Conservation (phyloP, 1,284 basidiomycete genomes). For the Afroboletus lepidellus region DNA sequence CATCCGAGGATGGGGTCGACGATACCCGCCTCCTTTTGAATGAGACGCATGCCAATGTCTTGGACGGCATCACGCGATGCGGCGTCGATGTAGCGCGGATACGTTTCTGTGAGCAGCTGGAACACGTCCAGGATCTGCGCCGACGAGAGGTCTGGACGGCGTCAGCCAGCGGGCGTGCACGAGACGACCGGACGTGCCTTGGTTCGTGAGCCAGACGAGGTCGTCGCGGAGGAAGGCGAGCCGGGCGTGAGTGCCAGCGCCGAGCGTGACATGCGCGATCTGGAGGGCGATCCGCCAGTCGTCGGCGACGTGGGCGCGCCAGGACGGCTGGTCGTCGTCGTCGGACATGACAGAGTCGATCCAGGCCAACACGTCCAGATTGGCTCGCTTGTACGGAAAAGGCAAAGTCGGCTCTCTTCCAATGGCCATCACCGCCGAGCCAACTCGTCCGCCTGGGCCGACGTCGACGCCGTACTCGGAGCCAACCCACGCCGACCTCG, state of each 20-base stretch:
- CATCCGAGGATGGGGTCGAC: slow-evolving; percentile 71
- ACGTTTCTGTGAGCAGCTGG: slow-evolving; percentile 68
- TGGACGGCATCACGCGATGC: slow-evolving; percentile 72
- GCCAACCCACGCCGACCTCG: slow-evolving; percentile 20
- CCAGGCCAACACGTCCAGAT: too few species aligned
- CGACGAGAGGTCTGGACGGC: slow-evolving; percentile 55
- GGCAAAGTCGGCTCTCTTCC: too few species aligned
- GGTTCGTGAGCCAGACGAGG: slow-evolving; percentile 54
- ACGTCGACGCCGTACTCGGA: slow-evolving; percentile 10
- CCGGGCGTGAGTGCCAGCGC: slow-evolving; percentile 53
- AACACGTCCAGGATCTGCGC: slow-evolving; percentile 72
- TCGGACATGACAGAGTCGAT: not conserved
- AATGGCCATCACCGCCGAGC: too few species aligned
- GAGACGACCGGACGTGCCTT: slow-evolving; percentile 43
- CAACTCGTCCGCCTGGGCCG: not conserved
- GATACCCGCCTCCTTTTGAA: slow-evolving; percentile 61
- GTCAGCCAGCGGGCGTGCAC: not conserved
- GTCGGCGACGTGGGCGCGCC: slow-evolving; percentile 47
- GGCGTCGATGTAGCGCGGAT: slow-evolving; percentile 74
- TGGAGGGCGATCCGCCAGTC: slow-evolving; percentile 58
- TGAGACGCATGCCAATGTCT: slow-evolving; percentile 58
- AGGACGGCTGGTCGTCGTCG: not conserved
- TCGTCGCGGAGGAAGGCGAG: slow-evolving; percentile 63
- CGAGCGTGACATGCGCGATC: slow-evolving; percentile 48
- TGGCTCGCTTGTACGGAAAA: too few species aligned